Percentiles rank a stretch among this genome's conserved stretches.
phyloP scores from a whole-genome alignment of 2,329 filamentous ascomycete species.

The Ophiostoma himal-ulmi region DNA sequence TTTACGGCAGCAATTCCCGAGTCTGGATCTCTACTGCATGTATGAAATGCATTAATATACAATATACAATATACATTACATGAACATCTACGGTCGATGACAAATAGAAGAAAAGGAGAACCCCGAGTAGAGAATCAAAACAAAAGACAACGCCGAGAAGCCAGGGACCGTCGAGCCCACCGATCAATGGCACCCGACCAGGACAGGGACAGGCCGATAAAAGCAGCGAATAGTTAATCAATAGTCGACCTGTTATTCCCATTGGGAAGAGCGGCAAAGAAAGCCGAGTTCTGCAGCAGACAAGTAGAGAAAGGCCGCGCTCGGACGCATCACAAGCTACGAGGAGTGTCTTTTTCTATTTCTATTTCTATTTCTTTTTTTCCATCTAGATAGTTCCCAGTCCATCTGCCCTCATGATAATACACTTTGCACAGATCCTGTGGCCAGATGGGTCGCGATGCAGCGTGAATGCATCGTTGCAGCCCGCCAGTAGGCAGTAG shows the following conservation, averaged over 20 bases:
- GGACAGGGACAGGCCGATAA: neutral
- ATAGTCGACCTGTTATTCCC: neutral
- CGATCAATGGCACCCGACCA: neutral
- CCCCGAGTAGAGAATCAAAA: neutral
- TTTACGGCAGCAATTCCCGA: no score
- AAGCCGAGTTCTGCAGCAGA: neutral
- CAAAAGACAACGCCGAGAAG: neutral
- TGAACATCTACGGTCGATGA: neutral
- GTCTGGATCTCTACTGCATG: no score
- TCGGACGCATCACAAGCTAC: conserved; percentile 4
- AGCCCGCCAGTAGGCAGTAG: neutral
- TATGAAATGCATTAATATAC: no score
- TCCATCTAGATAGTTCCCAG: no score
- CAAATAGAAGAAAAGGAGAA: conserved; percentile 2
- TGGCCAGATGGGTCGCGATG: no score
- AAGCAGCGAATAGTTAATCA: neutral
- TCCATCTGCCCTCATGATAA: no score
- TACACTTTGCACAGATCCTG: no score
- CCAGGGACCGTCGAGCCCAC: neutral
- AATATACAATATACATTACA: neutral
- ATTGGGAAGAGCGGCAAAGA: conserved; percentile 1
- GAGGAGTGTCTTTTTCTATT: no score
- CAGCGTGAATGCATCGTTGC: neutral
- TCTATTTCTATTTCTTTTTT: no score
- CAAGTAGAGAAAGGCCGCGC: neutral